phyloP scores from a whole-genome alignment of 257 asterid genomes.

The Gynochthodes officinalis region DNA sequence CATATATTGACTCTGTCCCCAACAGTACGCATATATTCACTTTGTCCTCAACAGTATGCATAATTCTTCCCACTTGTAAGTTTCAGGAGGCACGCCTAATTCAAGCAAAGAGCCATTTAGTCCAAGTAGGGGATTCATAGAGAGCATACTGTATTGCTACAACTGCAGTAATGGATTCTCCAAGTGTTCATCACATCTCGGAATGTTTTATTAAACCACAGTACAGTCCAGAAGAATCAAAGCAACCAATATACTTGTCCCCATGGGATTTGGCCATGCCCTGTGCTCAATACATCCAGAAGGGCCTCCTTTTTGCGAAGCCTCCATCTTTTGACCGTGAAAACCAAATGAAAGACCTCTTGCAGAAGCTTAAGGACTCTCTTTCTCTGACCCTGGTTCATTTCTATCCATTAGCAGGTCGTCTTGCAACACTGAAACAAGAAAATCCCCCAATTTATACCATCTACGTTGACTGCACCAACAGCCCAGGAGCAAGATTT shows the following conservation, averaged over 20 bases:
- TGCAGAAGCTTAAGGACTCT: conserved; percentile 11
- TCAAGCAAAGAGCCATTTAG: too few relatives aligned
- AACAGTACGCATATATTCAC: too few relatives aligned
- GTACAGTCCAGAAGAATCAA: not conserved
- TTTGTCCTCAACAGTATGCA: too few relatives aligned
- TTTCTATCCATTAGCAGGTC: conserved; percentile 62
- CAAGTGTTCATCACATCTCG: not conserved
- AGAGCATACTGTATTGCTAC: too few relatives aligned
- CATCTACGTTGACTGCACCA: conserved; percentile 39
- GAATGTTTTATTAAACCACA: conserved; percentile 11
- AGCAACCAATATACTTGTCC: conserved; percentile 4
- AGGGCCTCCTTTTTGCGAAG: conserved; percentile 22
- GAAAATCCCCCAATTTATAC: conserved; percentile 15
- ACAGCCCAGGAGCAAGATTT: conserved; percentile 34
- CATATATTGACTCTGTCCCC: too few relatives aligned
- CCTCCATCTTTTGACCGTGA: conserved; percentile 3
- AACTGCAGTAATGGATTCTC: not conserved
- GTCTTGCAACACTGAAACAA: conserved; percentile 24
- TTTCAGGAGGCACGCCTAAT: too few relatives aligned
- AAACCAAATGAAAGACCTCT: not conserved
- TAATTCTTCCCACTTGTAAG: too few relatives aligned
- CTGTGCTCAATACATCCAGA: conserved; percentile 15
- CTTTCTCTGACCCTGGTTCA: conserved; percentile 35
- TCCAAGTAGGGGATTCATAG: too few relatives aligned
- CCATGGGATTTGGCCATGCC: conserved; percentile 22